phyloP scores from a whole-genome alignment of 208 protist species.

The Leptomonas seymouri region DNA sequence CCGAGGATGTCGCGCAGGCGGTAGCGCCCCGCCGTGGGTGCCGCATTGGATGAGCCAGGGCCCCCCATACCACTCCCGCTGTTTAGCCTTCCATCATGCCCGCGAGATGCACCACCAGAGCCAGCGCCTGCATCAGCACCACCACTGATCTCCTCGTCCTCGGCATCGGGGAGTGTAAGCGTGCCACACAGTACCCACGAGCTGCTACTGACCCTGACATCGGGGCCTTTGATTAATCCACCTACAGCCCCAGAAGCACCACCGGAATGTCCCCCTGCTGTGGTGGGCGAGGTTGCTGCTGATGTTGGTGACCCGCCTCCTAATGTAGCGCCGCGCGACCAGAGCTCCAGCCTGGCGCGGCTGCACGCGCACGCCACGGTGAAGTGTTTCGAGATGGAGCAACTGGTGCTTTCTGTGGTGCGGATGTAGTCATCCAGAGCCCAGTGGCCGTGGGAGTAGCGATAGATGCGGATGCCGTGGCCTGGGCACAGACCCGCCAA shows the following conservation, averaged over 20 bases:
- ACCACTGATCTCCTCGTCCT: slow-evolving; percentile 10
- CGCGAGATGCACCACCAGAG: background rate
- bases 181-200: slow-evolving; percentile 30
- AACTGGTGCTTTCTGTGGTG: slow-evolving; percentile 51
- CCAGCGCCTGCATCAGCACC: background rate
- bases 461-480: slow-evolving; percentile 70
- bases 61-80: background rate
- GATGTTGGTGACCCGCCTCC: background rate
- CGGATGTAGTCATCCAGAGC: slow-evolving; percentile 59
- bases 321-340: slow-evolving; percentile 21
- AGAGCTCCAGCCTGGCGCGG: slow-evolving; percentile 53
- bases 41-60: background rate
- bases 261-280: background rate
- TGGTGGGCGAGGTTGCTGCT: background rate
- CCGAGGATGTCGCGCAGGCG: slow-evolving; percentile 41
- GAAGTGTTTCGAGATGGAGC: slow-evolving; percentile 70
- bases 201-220: background rate
- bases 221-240: background rate
- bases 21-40: background rate
- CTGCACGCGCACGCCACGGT: slow-evolving; percentile 71
- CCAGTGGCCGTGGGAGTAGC: slow-evolving; percentile 81
- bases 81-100: background rate
- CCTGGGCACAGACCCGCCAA: slow-evolving; percentile 65
- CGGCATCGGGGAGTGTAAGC: slow-evolving; percentile 12
- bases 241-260: background rate